A percentile compares a stretch with the other conserved stretches of the same genome.
Conservation (phyloP, 192 early-diverging fungal species). For the Polychytrium aggregatum region DNA sequence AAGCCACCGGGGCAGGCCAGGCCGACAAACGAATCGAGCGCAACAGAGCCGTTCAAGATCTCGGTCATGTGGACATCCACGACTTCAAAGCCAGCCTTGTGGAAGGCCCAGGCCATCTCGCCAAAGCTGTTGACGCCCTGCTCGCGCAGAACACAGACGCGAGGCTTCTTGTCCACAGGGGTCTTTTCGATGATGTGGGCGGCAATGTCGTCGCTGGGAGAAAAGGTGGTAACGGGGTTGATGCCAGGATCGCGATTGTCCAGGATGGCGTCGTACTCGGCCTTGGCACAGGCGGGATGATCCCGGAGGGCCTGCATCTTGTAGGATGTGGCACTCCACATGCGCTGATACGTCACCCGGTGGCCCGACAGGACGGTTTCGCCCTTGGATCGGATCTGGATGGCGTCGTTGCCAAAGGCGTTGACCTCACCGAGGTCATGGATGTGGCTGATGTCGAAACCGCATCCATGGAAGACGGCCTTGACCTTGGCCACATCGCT, state of each 20-base stretch:
- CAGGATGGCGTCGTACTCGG: slow-evolving; percentile 68
- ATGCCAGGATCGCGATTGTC: slow-evolving; percentile 69
- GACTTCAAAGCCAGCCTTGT: slow-evolving; percentile 82
- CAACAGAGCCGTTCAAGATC: slow-evolving; percentile 41
- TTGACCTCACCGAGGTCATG: slow-evolving; percentile 51
- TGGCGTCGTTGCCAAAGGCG: slow-evolving; percentile 15
- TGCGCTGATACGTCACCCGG: slow-evolving; percentile 61
- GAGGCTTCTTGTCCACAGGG: slow-evolving; percentile 46
- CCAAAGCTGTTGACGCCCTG: slow-evolving; percentile 94
- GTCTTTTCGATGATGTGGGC: slow-evolving; percentile 7
- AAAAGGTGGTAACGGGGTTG: slow-evolving; percentile 66
- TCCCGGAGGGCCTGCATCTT: slow-evolving; percentile 83
- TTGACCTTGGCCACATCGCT: slow-evolving; percentile 42
- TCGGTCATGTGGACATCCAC: slow-evolving; percentile 99
- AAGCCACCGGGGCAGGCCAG: slow-evolving; percentile 95
- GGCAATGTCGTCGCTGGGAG: slow-evolving; percentile 37
- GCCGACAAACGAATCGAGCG: slow-evolving; percentile 67
- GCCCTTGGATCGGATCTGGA: no score
- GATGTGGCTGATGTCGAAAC: slow-evolving; percentile 41
- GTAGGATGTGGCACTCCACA: slow-evolving; percentile 88
- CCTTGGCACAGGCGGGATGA: slow-evolving; percentile 71
- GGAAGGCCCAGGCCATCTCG: slow-evolving; percentile 93
- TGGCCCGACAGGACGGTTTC: slow-evolving; percentile 41
- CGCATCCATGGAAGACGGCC: slow-evolving; percentile 30
- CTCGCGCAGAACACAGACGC: slow-evolving; percentile 91